A percentile compares a stretch with the other conserved stretches of the same genome.
phyloP scores from a whole-genome alignment of 2,329 filamentous ascomycete species.

The Elsinoe batatas region DNA sequence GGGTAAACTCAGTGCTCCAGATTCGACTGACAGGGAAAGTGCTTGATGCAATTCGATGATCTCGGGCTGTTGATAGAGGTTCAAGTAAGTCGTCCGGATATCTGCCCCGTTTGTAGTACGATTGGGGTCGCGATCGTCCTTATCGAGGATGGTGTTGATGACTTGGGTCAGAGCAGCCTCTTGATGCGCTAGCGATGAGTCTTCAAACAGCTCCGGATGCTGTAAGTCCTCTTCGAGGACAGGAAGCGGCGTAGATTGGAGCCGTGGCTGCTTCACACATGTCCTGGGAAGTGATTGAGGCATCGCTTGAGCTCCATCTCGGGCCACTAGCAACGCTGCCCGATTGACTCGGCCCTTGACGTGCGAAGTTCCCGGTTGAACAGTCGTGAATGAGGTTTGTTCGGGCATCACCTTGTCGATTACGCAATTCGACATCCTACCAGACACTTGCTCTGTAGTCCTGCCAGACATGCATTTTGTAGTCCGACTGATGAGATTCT shows the following conservation, averaged over 20 bases:
- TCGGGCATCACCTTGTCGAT: too few species aligned
- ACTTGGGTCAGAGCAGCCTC: constrained; percentile 52
- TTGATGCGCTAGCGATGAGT: constrained; percentile 53
- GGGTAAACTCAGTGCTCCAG: constrained; percentile 47
- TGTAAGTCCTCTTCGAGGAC: constrained; percentile 45
- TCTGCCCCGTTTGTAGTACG: neutral
- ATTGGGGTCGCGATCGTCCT: constrained; percentile 24
- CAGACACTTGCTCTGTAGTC: neutral
- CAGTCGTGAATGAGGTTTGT: too few species aligned
- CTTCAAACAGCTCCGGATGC: constrained; percentile 51
- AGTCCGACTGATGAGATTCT: neutral
- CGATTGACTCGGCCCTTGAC: too few species aligned
- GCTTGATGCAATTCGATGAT: constrained; percentile 46
- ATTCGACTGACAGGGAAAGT: constrained; percentile 48
- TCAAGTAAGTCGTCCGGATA: constrained; percentile 41
- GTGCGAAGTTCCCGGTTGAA: too few species aligned
- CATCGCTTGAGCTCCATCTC: too few species aligned
- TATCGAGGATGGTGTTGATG: constrained; percentile 46
- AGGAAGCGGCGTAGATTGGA: constrained; percentile 23
- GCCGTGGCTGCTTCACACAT: neutral
- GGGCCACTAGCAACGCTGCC: too few species aligned
- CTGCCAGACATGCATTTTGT: neutral
- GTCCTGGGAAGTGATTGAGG: neutral
- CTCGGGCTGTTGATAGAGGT: constrained; percentile 43
- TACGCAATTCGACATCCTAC: too few species aligned